phyloP scores from a whole-genome alignment of 2,329 filamentous ascomycete genomes.

The Aspergillus versicolor region DNA sequence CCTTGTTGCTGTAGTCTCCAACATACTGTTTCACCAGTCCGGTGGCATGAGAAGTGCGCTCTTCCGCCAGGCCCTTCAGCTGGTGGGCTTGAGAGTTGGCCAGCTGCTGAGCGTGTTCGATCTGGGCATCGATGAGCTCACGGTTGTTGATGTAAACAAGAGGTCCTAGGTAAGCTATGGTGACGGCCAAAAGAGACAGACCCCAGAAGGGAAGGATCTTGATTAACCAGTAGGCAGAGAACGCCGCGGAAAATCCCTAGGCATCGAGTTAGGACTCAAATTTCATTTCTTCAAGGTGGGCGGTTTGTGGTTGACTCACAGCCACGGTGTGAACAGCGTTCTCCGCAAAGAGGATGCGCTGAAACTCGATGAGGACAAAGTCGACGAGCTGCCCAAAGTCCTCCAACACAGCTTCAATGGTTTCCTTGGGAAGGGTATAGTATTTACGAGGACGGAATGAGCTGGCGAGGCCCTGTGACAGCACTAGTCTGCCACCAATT shows the following conservation, averaged over 20 bases:
- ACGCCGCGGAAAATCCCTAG: conserved; percentile 59
- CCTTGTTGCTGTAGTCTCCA: conserved; percentile 60
- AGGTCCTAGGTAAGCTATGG: conserved; percentile 58
- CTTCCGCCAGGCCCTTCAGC: conserved; percentile 59
- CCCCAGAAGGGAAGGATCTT: conserved; percentile 67
- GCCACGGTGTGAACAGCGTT: conserved; percentile 61
- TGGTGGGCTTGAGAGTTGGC: conserved; percentile 60
- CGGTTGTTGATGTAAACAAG: conserved; percentile 66
- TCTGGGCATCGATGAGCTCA: conserved; percentile 61
- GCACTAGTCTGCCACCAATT: conserved; percentile 53
- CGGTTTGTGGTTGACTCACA: conserved; percentile 46
- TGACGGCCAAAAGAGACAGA: conserved; percentile 57
- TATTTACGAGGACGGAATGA: conserved; percentile 64
- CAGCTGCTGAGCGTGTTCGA: conserved; percentile 54
- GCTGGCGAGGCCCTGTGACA: conserved; percentile 60
- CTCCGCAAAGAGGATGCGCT: conserved; percentile 65
- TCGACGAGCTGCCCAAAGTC: conserved; percentile 65
- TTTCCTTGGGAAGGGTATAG: conserved; percentile 65
- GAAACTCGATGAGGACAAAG: conserved; percentile 68
- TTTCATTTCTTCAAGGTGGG: neutral
- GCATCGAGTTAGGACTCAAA: neutral
- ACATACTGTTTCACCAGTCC: conserved; percentile 59
- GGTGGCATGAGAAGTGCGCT: conserved; percentile 59
- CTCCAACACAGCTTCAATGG: conserved; percentile 60
- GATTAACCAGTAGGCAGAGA: conserved; percentile 64